phyloP scores from a whole-genome alignment of 768 basidiomycete genomes.

The Dentipellis sp. region DNA sequence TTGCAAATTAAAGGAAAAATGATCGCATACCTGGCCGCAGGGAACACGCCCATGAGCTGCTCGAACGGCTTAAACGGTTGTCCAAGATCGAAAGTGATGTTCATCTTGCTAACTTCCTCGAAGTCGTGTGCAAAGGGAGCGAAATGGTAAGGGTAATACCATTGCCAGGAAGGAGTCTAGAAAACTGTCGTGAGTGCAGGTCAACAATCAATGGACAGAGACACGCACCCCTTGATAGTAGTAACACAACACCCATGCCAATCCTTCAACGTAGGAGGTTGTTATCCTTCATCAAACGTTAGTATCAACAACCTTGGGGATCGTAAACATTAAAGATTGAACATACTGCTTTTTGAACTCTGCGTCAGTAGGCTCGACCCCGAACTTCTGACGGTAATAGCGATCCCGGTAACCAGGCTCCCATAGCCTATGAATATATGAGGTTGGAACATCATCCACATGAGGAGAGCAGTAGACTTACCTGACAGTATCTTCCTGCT shows the following conservation, averaged over 20 bases:
- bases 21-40: conserved; percentile 66
- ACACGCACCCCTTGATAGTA: conserved; percentile 92
- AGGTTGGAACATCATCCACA: conserved; percentile 3
- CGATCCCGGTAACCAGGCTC: conserved; percentile 94
- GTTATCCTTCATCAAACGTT: conserved; percentile 46
- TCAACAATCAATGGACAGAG: not conserved
- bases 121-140: conserved; percentile 98
- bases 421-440: conserved; percentile 57
- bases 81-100: conserved; percentile 72
- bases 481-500: conserved; percentile 91
- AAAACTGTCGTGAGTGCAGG: conserved; percentile 9
- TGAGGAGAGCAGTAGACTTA: conserved; percentile 29
- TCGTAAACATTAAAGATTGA: not conserved
- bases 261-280: conserved; percentile 82
- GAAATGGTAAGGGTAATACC: conserved; percentile 99
- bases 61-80: conserved; percentile 95
- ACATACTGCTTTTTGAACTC: conserved; percentile 69
- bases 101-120: conserved; percentile 63
- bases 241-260: conserved; percentile 93
- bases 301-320: conserved; percentile 2
- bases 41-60: conserved; percentile 97
- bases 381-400: conserved; percentile 93
- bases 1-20: not conserved
- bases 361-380: conserved; percentile 55
- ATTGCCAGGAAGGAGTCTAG: conserved; percentile 89